A percentile compares a stretch with the other conserved stretches of the same genome.
Evolutionary conservation across 768 basidiomycete genomes (phyloP).

Genomic region (Lanmaoa pseudosensibilis): DNA sequence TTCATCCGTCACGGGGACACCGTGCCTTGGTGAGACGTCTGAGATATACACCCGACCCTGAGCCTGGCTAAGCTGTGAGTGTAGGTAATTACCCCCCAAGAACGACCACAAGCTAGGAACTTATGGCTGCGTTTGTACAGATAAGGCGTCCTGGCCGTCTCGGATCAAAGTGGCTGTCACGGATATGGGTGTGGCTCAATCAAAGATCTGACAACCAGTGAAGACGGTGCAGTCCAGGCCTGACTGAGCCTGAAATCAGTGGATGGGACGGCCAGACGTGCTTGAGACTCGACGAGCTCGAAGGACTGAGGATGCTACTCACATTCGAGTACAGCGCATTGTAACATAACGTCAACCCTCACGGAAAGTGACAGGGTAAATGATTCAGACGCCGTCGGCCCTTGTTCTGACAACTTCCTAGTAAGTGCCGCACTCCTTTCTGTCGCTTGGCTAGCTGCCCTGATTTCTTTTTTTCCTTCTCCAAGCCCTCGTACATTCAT

Average conservation of each 20-base stretch:
- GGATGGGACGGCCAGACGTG: background rate
- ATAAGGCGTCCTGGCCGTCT: background rate
- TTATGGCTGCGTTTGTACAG: background rate
- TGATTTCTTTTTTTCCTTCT: background rate
- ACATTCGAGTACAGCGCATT: constrained; percentile 2
- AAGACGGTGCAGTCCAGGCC: background rate
- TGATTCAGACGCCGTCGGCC: background rate
- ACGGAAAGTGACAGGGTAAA: constrained; percentile 2
- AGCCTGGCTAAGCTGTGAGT: background rate
- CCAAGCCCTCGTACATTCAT: background rate
- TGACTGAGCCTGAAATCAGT: background rate
- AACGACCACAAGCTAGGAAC: background rate
- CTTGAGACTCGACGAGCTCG: background rate
- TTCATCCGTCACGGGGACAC: background rate
- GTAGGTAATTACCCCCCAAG: background rate
- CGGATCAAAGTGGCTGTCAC: constrained; percentile 11
- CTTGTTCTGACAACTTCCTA: too few species aligned
- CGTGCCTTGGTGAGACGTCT: background rate
- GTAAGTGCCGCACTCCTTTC: constrained; percentile 6
- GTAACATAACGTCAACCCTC: constrained; percentile 18
- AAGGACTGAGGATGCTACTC: background rate
- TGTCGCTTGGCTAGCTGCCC: background rate
- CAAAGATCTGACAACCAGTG: background rate
- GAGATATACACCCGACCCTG: background rate
- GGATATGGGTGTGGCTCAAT: constrained; percentile 6